Conservation (phyloP, 164 flowering plant species). For the Chimonanthus praecox region DNA sequence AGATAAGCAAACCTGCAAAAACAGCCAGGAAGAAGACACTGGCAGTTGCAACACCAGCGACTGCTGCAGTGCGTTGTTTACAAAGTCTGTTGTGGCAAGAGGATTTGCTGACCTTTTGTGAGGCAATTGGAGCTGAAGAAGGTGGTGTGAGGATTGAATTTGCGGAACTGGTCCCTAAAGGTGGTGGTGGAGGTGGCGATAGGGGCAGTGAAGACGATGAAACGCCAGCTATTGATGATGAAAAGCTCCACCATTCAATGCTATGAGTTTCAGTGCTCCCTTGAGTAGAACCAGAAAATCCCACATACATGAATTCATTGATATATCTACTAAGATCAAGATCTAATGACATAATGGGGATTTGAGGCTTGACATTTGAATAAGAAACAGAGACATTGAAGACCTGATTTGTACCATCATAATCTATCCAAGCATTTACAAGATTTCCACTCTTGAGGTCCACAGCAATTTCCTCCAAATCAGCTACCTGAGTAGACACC, state of each 20-base stretch:
- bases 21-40: conserved; percentile 65
- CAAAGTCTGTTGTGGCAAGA: conserved; percentile 62
- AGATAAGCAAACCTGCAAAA: conserved; percentile 51
- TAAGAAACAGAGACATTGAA: conserved; percentile 57
- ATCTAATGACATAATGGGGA: conserved; percentile 40
- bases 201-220: conserved; percentile 9
- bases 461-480: conserved; percentile 45
- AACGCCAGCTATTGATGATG: conserved; percentile 40
- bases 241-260: conserved; percentile 91
- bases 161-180: conserved; percentile 21
- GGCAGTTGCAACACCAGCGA: conserved; percentile 80
- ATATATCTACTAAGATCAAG: conserved; percentile 53
- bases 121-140: conserved; percentile 28
- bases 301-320: conserved; percentile 72
- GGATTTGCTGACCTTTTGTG: conserved; percentile 23
- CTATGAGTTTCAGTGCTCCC: conserved; percentile 89
- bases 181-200: conserved; percentile 22
- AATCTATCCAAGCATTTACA: conserved; percentile 82
- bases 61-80: conserved; percentile 54
- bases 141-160: conserved; percentile 7
- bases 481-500: conserved; percentile 52
- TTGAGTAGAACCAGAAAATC: conserved; percentile 88
- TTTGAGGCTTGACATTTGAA: conserved; percentile 55
- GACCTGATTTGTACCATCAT: conserved; percentile 37
- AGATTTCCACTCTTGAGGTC: conserved; percentile 73